Evolutionary conservation across 495 filamentous ascomycete species (phyloP).

Genomic region (Tuber indicum): DNA sequence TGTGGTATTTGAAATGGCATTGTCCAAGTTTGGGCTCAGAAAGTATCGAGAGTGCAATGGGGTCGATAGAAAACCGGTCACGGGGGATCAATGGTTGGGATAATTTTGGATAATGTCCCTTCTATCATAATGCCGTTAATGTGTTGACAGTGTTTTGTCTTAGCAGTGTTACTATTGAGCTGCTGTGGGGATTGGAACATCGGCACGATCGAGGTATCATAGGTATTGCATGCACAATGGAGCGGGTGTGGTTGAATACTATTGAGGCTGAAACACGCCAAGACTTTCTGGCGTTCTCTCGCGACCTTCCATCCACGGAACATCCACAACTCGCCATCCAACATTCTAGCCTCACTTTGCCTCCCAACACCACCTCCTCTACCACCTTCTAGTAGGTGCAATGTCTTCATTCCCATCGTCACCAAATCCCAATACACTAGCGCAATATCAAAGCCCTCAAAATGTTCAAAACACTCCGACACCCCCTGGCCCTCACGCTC

Average conservation of each 20-base stretch:
- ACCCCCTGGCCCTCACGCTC: neutral
- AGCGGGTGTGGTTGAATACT: neutral
- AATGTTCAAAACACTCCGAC: slow-evolving; percentile 2
- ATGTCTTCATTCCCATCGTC: neutral
- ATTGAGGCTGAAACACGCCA: slow-evolving; percentile 2
- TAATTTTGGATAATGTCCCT: neutral
- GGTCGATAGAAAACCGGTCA: neutral
- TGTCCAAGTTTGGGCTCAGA: neutral
- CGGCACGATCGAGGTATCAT: neutral
- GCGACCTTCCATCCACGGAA: neutral
- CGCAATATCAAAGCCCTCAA: slow-evolving; percentile 1
- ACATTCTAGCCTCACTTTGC: neutral
- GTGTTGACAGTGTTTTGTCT: neutral
- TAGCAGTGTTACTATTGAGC: neutral
- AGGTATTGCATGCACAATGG: neutral
- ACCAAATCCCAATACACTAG: neutral
- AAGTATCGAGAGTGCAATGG: neutral
- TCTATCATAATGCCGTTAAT: neutral
- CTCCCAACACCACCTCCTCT: neutral
- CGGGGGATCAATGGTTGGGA: neutral
- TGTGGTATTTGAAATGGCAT: neutral
- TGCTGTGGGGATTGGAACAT: neutral
- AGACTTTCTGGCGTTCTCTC: neutral
- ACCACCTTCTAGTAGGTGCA: neutral
- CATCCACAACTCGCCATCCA: neutral